Evolutionary conservation across 2,329 filamentous ascomycete genomes (phyloP), one percentile per base, ranked within the genome.

Genomic region (Pyrenophora teres): DNA sequence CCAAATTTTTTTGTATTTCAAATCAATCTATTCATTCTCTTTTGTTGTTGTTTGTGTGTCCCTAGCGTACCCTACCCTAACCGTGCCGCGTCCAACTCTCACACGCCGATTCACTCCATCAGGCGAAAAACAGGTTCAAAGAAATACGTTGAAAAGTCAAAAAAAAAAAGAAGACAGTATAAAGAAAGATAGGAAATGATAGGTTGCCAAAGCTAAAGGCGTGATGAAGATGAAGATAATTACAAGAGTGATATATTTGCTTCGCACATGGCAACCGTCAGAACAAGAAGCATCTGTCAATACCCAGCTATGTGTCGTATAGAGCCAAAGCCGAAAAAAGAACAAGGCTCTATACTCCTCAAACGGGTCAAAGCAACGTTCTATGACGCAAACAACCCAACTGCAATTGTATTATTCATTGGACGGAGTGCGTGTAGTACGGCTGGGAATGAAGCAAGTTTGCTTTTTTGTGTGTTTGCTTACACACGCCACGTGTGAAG

Each of bases 191-290:
- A 15, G 9, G 6, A 37, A 37, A 21, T 18, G 15, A 6, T 33
- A 39, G 43, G 19, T 16, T 44, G 41, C 7, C 43, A 21, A 32
- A 27, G 23, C 25, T 18, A 27, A 27, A 38, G 12, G 23, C 8
- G n/a, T 32, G 38, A 4, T 21, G 19, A 21, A 21, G 19, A 21
- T 21, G 19, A 10, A 37, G 30, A 33, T 54, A 39, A 50, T 51
- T 52, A 52, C 49, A 47, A 52, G 32, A 41, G 43, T 18, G 16
- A 23, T 51, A 39, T 40, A 37, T 41, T 41, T 52, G 44, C 37
- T 46, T 21, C 19, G 19, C 49, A 32, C 49, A 19, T 52, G 27
- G 39, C 25, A 42, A 30, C 38, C 49, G 38, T 52, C 43, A 38
- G 33, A 47, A 21, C 3, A 21, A 21, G 15, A 21, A 21, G 19